Evolutionary conservation across 139 green algal genomes (phyloP), one percentile per base, ranked within the genome.

Genomic region (Chlamydomonas incerta): DNA sequence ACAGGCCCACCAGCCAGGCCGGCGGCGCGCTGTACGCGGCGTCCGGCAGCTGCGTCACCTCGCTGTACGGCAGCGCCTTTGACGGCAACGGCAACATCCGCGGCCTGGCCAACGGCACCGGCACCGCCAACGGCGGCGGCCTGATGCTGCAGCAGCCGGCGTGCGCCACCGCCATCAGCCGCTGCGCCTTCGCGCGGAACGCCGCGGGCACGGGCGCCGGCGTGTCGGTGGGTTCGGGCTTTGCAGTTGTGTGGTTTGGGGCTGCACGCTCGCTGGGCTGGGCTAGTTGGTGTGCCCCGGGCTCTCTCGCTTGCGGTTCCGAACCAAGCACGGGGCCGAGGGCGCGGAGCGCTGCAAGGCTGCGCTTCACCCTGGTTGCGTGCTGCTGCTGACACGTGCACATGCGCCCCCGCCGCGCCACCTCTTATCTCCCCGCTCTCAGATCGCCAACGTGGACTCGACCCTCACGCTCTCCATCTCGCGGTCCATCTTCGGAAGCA

Each of bases 141-240:
- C 1, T 77, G 2, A 2, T 41, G 31, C 47, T 85, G 24, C 20
- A 35, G 28, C 50, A 24, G 0, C 66, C 65, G n/a, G 15, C n/a
- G 29, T 85, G 79, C 79, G 9, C 15, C 79, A 24, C 9, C 29
- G 34, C 24, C 46, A 6, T 85, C 11, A 20, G 13, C 0, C 18
- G 18, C 46, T 37, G 79, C 79, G 50, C 46, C 65, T 75, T 85
- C 13, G 33, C 65, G 4, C 1, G 21, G 46, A 85, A 85, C 63
- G 15, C 24, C 2, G 79, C 79, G 29, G 41, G 41, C 11, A 18
- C 18, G 31, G 79, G 79, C 20, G 79, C 46, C n/a, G 79, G 34
- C 33, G 3, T 75, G 62, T 47, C 65, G 29, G 17, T 85, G 20
- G 23, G 50, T n/a, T n/a, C 29, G 75, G 41, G 60, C 1, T 5